phyloP scores from a whole-genome alignment of 352 stramenopile species.

The Phytophthora cajani region DNA sequence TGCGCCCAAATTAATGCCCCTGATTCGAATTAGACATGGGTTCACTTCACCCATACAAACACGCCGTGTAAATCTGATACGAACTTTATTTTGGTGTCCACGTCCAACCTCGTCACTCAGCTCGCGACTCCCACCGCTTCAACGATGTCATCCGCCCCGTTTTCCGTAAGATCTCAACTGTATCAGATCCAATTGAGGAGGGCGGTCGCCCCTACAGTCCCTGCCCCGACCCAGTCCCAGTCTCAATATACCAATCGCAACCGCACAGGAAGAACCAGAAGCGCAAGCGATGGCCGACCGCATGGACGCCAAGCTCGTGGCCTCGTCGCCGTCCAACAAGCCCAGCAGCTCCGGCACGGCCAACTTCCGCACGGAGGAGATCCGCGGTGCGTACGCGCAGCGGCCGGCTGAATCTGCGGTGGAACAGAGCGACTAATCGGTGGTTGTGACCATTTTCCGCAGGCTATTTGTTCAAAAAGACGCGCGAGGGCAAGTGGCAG shows the following conservation, averaged over 20 bases:
- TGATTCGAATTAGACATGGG: conserved; percentile 31
- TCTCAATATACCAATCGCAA: conserved; percentile 29
- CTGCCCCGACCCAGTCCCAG: conserved; percentile 4
- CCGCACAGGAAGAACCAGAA: conserved; percentile 26
- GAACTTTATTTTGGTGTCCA: conserved; percentile 17
- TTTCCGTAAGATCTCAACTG: not conserved
- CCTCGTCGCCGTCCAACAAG: conserved; percentile 52
- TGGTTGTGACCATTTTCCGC: conserved; percentile 8
- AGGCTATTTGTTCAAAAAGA: conserved; percentile 95
- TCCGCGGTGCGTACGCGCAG: conserved; percentile 45
- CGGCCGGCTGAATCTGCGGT: not conserved
- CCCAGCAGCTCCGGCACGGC: conserved; percentile 55
- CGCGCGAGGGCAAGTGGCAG: conserved; percentile 95
- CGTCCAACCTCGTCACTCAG: not conserved
- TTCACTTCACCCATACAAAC: conserved; percentile 26
- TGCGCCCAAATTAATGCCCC: not conserved
- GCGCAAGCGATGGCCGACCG: conserved; percentile 31
- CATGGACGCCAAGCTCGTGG: conserved; percentile 53
- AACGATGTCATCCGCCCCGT: conserved; percentile 27
- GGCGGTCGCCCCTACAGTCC: conserved; percentile 15
- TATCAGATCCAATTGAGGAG: not conserved
- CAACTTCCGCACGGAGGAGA: conserved; percentile 82
- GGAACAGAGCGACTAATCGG: conserved; percentile 9
- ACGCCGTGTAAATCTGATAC: conserved; percentile 27
- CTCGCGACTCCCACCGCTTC: conserved; percentile 5